Percentiles rank a stretch among this genome's conserved stretches.
Conservation (phyloP, 352 stramenopile genomes). For the Phytopythium boreale region DNA sequence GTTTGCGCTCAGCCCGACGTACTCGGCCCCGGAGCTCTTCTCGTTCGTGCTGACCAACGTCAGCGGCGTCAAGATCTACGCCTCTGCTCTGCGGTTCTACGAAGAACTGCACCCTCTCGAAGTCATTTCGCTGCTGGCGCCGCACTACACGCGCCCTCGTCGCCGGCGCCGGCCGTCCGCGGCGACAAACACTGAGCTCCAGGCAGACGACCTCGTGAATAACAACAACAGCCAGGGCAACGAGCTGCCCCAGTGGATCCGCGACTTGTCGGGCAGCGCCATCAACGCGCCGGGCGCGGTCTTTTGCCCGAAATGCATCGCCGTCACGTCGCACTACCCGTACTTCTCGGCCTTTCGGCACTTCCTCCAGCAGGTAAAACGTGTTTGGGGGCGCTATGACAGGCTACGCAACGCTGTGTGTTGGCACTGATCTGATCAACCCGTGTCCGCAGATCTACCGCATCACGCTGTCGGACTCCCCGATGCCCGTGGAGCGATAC, state of each 20-base stretch:
- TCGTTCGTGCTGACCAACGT: constrained; percentile 86
- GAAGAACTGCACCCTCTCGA: constrained; percentile 79
- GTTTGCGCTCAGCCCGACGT: constrained; percentile 55
- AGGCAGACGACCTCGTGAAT: constrained; percentile 17
- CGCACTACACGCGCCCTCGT: constrained; percentile 41
- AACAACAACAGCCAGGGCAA: constrained; percentile 46
- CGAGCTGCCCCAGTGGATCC: constrained; percentile 69
- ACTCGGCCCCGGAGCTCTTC: constrained; percentile 65
- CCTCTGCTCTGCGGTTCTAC: constrained; percentile 76
- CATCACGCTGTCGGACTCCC: constrained; percentile 79
- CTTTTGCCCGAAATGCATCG: constrained; percentile 92
- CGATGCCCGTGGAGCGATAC: constrained; percentile 95
- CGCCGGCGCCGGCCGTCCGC: constrained; percentile 21
- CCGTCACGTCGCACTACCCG: constrained; percentile 94
- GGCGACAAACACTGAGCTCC: constrained; percentile 1
- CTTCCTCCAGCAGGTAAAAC: constrained; percentile 93
- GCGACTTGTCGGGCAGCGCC: constrained; percentile 53
- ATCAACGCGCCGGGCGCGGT: constrained; percentile 50
- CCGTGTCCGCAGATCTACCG: constrained; percentile 57
- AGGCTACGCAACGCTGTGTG: neutral
- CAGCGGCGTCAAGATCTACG: constrained; percentile 78
- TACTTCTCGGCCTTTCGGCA: constrained; percentile 94
- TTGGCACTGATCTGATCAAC: neutral
- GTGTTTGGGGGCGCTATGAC: neutral
- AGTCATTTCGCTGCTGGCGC: constrained; percentile 65